Evolutionary conservation across 352 stramenopile species (phyloP).

Genomic region (Phytophthora ramorum): DNA sequence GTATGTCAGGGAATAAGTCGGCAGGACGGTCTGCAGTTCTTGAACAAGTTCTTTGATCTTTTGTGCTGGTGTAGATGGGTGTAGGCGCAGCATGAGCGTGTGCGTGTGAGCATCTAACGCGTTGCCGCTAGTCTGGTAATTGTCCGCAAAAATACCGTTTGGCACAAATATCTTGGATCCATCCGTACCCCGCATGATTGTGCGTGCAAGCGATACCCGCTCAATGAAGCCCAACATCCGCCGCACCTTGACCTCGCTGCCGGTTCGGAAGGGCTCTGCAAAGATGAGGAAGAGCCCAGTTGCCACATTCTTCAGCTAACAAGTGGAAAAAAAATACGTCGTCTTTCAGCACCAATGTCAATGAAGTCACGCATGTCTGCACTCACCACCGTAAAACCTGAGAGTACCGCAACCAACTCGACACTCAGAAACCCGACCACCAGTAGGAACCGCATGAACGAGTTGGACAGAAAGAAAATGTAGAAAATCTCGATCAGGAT

Average conservation of each 20-base stretch:
- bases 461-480: conserved; percentile 80
- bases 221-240: conserved; percentile 72
- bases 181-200: conserved; percentile 69
- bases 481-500: conserved; percentile 86
- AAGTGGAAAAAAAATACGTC: conserved; percentile 2
- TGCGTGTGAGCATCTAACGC: conserved; percentile 59
- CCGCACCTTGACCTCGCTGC: conserved; percentile 65
- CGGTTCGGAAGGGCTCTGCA: conserved; percentile 79
- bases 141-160: conserved; percentile 83
- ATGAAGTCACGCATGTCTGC: neutral
- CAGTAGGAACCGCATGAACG: conserved; percentile 69
- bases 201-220: conserved; percentile 76
- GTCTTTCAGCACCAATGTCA: neutral
- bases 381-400: conserved; percentile 73
- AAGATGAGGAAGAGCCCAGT: conserved; percentile 88
- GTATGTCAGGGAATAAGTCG: conserved; percentile 40
- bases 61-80: conserved; percentile 48
- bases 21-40: conserved; percentile 41
- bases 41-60: conserved; percentile 54
- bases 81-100: conserved; percentile 53
- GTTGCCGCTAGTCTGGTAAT: conserved; percentile 70
- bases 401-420: conserved; percentile 64
- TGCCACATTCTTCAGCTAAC: conserved; percentile 82
- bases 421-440: conserved; percentile 73
- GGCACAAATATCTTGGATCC: conserved; percentile 79